These are phyloP conservation scores for Falciphora oryzae DNA, from an alignment of 2,329 filamentous ascomycete species.

Conservation along the genomic window DNA sequence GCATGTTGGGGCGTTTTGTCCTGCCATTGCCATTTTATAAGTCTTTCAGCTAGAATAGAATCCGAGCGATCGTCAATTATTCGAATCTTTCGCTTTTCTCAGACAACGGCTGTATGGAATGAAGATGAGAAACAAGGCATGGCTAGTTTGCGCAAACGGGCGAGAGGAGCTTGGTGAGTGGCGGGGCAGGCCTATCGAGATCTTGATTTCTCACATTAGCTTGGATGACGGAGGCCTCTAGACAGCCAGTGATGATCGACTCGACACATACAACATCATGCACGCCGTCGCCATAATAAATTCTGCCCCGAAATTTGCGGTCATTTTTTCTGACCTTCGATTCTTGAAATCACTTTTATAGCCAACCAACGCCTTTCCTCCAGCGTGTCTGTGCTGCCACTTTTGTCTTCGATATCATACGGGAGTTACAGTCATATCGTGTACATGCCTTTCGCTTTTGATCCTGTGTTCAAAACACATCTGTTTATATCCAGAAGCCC, in stretches of 20 bases:
- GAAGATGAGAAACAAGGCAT: neutral
- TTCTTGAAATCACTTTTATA: neutral
- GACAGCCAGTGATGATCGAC: neutral
- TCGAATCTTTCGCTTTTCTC: too few relatives aligned
- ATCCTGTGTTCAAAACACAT: neutral
- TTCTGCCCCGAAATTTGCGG: neutral
- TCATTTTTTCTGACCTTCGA: too few relatives aligned
- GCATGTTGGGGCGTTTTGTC: neutral
- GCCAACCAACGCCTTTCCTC: neutral
- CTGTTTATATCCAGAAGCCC: neutral
- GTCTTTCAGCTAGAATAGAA: neutral
- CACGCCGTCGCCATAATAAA: neutral
- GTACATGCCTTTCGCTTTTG: neutral
- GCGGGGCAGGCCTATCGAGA: neutral
- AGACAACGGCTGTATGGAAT: neutral
- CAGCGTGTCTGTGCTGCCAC: neutral
- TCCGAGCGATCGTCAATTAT: too few relatives aligned
- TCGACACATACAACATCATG: neutral
- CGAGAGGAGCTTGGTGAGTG: neutral
- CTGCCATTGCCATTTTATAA: neutral
- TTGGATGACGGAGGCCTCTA: neutral
- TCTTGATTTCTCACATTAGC: neutral
- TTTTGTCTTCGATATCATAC: neutral
- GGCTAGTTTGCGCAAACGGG: neutral
- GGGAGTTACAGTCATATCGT: too few relatives aligned